phyloP scores from a whole-genome alignment of 768 basidiomycete genomes.

The Hortiboletus campestris region DNA sequence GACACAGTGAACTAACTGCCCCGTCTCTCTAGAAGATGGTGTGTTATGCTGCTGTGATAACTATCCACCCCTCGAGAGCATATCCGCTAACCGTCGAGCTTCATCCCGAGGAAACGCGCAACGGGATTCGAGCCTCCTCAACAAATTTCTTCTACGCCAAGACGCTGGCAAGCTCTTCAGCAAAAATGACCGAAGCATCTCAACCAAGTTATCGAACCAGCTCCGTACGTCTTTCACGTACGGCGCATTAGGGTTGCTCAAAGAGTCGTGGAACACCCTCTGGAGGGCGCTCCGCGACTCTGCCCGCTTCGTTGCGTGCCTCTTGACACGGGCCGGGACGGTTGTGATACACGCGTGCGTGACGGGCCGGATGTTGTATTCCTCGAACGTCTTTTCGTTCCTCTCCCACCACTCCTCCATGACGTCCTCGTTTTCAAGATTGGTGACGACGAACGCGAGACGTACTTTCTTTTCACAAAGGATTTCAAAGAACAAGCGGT shows the following conservation, averaged over 20 bases:
- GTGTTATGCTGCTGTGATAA: too few species aligned
- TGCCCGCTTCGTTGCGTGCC: background rate
- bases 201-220: background rate
- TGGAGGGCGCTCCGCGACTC: background rate
- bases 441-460: conserved; percentile 13
- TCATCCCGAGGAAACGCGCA: background rate
- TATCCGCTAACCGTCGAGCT: background rate
- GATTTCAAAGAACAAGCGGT: conserved; percentile 15
- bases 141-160: background rate
- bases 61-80: background rate
- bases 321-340: background rate
- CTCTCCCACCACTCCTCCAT: conserved; percentile 16
- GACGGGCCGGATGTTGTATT: background rate
- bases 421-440: background rate
- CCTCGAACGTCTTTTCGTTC: background rate
- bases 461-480: conserved; percentile 8
- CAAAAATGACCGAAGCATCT: background rate
- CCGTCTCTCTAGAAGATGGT: too few species aligned
- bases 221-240: conserved; percentile 1
- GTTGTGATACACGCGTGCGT: conserved; percentile 14
- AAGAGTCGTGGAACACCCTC: background rate
- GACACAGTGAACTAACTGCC: too few species aligned
- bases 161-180: background rate
- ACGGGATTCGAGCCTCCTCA: background rate
- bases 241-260: background rate